Evolutionary conservation across 768 basidiomycete genomes (phyloP).

Genomic region (Sarcodon sp.): DNA sequence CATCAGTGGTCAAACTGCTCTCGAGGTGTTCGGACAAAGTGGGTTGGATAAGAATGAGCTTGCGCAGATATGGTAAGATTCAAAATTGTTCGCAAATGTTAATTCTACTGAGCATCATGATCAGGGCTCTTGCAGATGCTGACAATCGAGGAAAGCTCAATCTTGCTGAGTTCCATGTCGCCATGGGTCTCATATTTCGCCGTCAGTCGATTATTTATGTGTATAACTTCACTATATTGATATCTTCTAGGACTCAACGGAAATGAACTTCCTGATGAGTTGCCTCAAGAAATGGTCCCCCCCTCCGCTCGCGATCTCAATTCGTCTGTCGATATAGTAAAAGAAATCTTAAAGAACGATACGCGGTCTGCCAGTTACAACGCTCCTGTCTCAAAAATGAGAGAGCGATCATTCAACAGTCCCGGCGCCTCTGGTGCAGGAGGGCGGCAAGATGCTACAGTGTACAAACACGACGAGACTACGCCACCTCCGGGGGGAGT

Average conservation of each 20-base stretch:
- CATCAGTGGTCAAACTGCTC: conserved; percentile 71
- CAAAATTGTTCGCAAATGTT: neutral
- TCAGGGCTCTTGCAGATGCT: conserved; percentile 83
- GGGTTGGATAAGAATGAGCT: conserved; percentile 83
- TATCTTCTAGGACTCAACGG: conserved; percentile 67
- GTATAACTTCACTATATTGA: neutral
- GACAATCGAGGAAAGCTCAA: conserved; percentile 95
- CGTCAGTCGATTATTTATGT: conserved; percentile 36
- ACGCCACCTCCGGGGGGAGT: conserved; percentile 44
- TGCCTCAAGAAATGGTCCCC: conserved; percentile 84
- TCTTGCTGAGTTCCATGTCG: conserved; percentile 92
- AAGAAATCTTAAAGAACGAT: conserved; percentile 80
- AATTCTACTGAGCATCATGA: conserved; percentile 2
- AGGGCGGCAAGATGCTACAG: conserved; percentile 74
- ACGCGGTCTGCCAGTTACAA: conserved; percentile 47
- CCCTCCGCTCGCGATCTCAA: conserved; percentile 86
- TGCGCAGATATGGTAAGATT: conserved; percentile 79
- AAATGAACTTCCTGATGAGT: conserved; percentile 73
- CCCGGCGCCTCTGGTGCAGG: conserved; percentile 38
- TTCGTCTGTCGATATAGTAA: conserved; percentile 80
- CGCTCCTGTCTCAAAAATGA: conserved; percentile 43
- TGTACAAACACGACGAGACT: conserved; percentile 75
- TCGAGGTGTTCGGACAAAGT: conserved; percentile 91
- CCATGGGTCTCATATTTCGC: conserved; percentile 96
- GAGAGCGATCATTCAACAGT: conserved; percentile 60